Evolutionary conservation across 179 eudicot species (phyloP), one percentile per base, ranked within the genome.

Genomic region (Beta macrorhiza): DNA sequence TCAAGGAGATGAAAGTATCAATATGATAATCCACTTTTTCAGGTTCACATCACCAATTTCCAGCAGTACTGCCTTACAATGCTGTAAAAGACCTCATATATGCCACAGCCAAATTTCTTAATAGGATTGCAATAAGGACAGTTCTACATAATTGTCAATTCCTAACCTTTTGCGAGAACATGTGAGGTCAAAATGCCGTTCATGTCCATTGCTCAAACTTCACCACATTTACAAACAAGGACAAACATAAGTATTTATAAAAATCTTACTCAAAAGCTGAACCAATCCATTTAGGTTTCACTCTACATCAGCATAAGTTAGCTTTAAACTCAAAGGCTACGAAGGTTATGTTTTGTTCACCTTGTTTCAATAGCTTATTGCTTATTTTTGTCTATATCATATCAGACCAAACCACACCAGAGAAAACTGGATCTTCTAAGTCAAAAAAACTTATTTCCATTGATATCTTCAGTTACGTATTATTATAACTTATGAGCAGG

Each of bases 1-100:
- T 69, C 19, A n/a, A 72, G 56, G 44, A 14, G n/a, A 72, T 20
- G 75, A 51, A 73, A 55, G 64, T 14, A 74, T 32, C 49, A 74
- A 74, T 53, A 74, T 25, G 6, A 25, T 55, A 53, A 3, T 22
- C 47, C 22, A 29, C n/a, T 55, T 14, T 14, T 37, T 44, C 7
- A 44, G 3, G 22, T 17, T n/a, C 67, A 62, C 0, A 11, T 20
- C 68, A 64, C 68, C 44, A 64, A 72, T 49, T 9, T 72, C 56
- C 57, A 72, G 32, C 14, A 19, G 56, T 25, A 25, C 25, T 25
- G 25, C 25, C 25, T 25, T 17, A 15, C 72, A 45, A 45, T 42
- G 15, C 10, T n/a, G 17, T 42, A 49, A 5, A 69, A 22, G 47
- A 29, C 20, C 11, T 25, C 29, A 22, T n/a, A 73, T 25, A 12